Conservation (phyloP, 2,329 filamentous ascomycete species). For the Diaporthe eres region DNA sequence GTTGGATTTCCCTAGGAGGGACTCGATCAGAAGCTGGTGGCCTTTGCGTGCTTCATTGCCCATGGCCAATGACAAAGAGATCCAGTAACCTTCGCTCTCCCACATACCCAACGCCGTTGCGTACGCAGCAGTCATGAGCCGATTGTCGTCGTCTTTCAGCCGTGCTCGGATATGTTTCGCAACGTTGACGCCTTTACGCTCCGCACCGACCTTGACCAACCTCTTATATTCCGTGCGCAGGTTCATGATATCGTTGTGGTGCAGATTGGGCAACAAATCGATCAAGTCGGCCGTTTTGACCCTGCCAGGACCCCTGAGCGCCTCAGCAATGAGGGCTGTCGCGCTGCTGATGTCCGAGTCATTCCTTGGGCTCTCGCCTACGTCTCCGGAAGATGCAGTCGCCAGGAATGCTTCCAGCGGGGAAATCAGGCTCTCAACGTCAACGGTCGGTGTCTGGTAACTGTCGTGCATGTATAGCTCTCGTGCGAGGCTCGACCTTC, state of each 20-base stretch:
- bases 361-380: not conserved
- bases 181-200: not conserved
- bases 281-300: not conserved
- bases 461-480: not conserved
- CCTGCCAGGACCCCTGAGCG: not conserved
- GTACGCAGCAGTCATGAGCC: not conserved
- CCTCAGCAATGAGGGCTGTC: not conserved
- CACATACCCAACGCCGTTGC: not conserved
- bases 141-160: not conserved
- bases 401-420: not conserved
- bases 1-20: too few relatives aligned
- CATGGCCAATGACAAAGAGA: too few relatives aligned
- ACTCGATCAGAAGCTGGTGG: too few relatives aligned
- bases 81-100: too few relatives aligned
- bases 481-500: not conserved
- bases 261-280: not conserved
- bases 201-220: not conserved
- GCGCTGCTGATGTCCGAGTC: not conserved
- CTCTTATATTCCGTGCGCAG: slow-evolving; percentile 6
- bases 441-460: not conserved
- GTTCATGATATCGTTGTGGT: not conserved
- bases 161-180: not conserved
- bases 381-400: not conserved
- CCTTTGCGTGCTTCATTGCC: too few relatives aligned
- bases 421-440: not conserved